Percentiles rank a stretch among this genome's conserved stretches.
Evolutionary conservation across 108 stramenopile species (phyloP).

Genomic region (Nitzschia palea): DNA sequence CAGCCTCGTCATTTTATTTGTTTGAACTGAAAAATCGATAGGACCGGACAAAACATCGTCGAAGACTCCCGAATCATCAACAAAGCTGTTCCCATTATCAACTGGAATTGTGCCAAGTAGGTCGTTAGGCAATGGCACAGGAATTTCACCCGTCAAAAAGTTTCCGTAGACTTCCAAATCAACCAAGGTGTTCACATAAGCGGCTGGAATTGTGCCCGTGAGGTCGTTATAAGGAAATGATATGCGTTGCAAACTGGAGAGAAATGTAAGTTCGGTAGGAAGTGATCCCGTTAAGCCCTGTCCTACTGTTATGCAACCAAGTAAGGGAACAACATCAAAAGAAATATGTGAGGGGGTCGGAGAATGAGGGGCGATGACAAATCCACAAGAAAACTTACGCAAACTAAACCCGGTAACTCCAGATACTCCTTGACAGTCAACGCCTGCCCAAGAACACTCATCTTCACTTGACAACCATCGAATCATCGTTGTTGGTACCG

Average conservation of each 20-base stretch:
- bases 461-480: conserved; percentile 41
- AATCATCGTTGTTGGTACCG: background rate
- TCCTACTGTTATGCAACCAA: conserved; percentile 5
- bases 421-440: conserved; percentile 21
- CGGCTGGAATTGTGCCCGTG: conserved; percentile 38
- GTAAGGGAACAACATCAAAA: no score
- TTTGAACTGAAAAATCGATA: no score
- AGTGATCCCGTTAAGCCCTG: conserved; percentile 39
- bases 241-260: conserved; percentile 29
- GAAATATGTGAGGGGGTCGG: background rate
- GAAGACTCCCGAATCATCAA: background rate
- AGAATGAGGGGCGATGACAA: background rate
- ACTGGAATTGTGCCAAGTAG: conserved; percentile 45
- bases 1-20: background rate
- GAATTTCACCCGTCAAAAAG: conserved; percentile 39
- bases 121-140: no score
- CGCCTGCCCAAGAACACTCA: conserved; percentile 38
- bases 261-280: conserved; percentile 28
- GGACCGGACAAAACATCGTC: no score
- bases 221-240: conserved; percentile 26
- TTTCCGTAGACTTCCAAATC: conserved; percentile 53
- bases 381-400: conserved; percentile 25
- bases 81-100: conserved; percentile 12
- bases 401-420: conserved; percentile 14
- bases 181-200: conserved; percentile 28